A percentile compares a stretch with the other conserved stretches of the same genome.
phyloP scores from a whole-genome alignment of 208 protist species.

The Lotmaria passim region DNA sequence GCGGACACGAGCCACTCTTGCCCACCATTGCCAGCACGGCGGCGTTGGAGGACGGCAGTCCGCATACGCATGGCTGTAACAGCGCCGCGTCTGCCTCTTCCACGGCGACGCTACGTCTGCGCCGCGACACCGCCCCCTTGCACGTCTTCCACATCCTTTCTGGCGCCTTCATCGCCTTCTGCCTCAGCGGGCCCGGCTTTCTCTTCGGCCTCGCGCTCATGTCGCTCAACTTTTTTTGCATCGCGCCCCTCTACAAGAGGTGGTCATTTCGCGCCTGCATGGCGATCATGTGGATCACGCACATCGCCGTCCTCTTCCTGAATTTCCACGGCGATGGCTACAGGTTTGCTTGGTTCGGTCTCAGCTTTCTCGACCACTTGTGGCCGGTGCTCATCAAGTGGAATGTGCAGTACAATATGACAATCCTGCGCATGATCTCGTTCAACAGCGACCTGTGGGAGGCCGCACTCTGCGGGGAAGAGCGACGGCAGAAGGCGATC shows the following conservation, averaged over 20 bases:
- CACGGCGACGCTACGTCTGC: background rate
- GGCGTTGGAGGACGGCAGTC: background rate
- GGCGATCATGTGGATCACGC: conserved; percentile 53
- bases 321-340: conserved; percentile 47
- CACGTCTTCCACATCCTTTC: conserved; percentile 51
- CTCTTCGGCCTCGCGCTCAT: conserved; percentile 53
- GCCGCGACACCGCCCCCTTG: conserved; percentile 13
- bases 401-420: conserved; percentile 86
- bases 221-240: conserved; percentile 53
- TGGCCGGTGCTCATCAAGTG: conserved; percentile 44
- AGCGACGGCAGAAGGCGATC: conserved; percentile 28
- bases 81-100: background rate
- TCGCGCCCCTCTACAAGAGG: conserved; percentile 45
- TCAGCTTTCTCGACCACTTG: conserved; percentile 36
- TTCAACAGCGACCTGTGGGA: conserved; percentile 72
- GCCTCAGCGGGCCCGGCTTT: conserved; percentile 44
- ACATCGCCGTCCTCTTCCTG: conserved; percentile 55
- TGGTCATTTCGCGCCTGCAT: conserved; percentile 43
- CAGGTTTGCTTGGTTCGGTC: conserved; percentile 50
- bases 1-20: no score
- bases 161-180: conserved; percentile 41
- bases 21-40: no score
- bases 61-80: no score
- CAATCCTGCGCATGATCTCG: conserved; percentile 84
- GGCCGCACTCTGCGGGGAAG: conserved; percentile 19